A percentile compares a stretch with the other conserved stretches of the same genome.
Conservation (phyloP, 2,329 filamentous ascomycete genomes). For the Cercospora beticola region DNA sequence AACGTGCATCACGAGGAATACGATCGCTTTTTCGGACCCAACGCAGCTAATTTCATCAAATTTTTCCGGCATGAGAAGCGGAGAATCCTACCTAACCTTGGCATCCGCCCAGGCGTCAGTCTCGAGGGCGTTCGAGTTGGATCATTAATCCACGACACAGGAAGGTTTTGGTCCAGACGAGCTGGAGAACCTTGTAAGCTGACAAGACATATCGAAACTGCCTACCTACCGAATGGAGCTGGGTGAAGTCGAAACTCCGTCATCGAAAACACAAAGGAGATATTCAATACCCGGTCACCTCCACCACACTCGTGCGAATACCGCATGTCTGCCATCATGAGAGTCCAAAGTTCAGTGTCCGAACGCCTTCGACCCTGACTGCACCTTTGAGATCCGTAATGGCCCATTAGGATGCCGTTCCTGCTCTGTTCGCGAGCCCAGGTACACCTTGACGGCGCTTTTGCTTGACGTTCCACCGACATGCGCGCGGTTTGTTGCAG, state of each 20-base stretch:
- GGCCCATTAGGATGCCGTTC: background rate
- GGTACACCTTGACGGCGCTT: background rate
- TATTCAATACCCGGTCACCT: background rate
- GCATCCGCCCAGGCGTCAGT: background rate
- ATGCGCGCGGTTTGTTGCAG: background rate
- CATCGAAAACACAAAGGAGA: background rate
- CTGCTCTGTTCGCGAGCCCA: background rate
- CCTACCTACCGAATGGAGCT: background rate
- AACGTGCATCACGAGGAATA: background rate
- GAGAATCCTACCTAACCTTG: background rate
- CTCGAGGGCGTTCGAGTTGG: background rate
- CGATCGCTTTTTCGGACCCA: background rate
- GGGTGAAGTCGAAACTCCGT: background rate
- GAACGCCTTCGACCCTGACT: background rate
- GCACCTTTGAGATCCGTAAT: background rate
- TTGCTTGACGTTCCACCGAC: background rate
- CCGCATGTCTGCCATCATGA: background rate
- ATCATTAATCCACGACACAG: background rate
- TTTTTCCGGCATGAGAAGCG: background rate
- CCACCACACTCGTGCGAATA: background rate
- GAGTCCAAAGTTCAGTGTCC: background rate
- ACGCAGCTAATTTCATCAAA: background rate
- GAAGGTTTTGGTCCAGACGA: background rate
- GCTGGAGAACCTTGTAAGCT: background rate
- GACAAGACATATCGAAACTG: background rate